Base-by-base conservation (phyloP, 805 yeast genomes). In the Naumovozyma baii region DNA sequence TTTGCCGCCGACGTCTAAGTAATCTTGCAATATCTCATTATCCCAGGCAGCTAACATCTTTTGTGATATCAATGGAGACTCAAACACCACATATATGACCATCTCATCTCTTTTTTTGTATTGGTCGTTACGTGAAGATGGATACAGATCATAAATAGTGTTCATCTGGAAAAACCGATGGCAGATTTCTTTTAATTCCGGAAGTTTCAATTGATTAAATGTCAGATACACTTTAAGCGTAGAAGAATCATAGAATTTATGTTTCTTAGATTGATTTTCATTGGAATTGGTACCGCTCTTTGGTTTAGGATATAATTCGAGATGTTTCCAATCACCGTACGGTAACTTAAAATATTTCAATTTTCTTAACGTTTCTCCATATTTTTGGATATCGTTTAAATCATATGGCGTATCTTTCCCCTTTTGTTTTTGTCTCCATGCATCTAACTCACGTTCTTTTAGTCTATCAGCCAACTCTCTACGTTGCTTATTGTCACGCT, bases 351-450 rank as follows among this genome's bases (percentile, higher is more conserved):
- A 57, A 34, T 57, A 54, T 31, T 52, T 53, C 18, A 50, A 30
- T 28, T 54, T 56, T n/a, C 63, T 46, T 29, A 58, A 41, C 12
- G 22, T 31, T 32, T 52, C 50, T 3, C 62, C 61, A 31, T 56
- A 51, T n/a, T 44, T 41, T 36, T 57, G 55, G 10, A 51, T 40
- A n/a, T 30, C 35, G n/a, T 17, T 4, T 18, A 41, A 8, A 3
- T 36, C 31, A 17, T 13, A 18, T 4, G 17, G 13, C 5, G 14
- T 18, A 13, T 15, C 13, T n/a, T n/a, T 20, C 15, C 20, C 28
- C n/a, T 35, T n/a, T 32, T 18, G 30, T 22, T 19, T 12, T 14
- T 9, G 18, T 18, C 31, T 13, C n/a, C 17, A 20, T 29, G 26
- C 30, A 18, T 15, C 34, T 4, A 19, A 22, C 36, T 40, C 47